A percentile compares a stretch with the other conserved stretches of the same genome.
Evolutionary conservation across 2,329 filamentous ascomycete genomes (phyloP).

Genomic region (Claviceps sp.): DNA sequence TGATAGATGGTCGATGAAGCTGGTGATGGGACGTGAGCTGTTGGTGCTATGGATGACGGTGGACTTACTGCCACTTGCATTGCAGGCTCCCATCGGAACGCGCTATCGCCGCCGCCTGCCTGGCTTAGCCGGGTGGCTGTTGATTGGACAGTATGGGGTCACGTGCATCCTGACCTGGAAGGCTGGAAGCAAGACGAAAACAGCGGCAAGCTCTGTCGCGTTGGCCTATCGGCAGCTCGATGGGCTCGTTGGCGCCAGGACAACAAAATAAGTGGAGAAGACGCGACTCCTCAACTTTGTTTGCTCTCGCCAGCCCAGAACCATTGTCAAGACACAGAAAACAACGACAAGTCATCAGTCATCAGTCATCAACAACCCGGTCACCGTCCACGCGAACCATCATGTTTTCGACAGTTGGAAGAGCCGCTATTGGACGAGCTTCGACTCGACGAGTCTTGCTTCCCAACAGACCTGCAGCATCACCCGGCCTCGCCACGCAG

Average conservation of each 20-base stretch:
- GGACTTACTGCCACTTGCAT: not conserved
- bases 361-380: not conserved
- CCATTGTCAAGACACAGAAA: not conserved
- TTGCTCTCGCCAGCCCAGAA: not conserved
- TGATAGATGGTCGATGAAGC: constrained; percentile 8
- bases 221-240: not conserved
- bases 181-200: too few relatives aligned
- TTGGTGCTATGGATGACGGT: not conserved
- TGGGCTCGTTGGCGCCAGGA: not conserved
- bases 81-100: not conserved
- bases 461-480: constrained; percentile 7
- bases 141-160: not conserved
- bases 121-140: not conserved
- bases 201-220: not conserved
- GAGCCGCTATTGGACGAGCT: constrained; percentile 23
- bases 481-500: constrained; percentile 9
- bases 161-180: too few relatives aligned
- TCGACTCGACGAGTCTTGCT: constrained; percentile 19
- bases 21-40: constrained; percentile 4
- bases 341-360: not conserved
- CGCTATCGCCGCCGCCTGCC: not conserved
- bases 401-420: constrained; percentile 30
- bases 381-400: not conserved
- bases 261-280: not conserved
- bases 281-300: not conserved